These are phyloP conservation scores for Talaromyces thailandensis DNA, from an alignment of 495 filamentous ascomycete species.

Conservation along the genomic window DNA sequence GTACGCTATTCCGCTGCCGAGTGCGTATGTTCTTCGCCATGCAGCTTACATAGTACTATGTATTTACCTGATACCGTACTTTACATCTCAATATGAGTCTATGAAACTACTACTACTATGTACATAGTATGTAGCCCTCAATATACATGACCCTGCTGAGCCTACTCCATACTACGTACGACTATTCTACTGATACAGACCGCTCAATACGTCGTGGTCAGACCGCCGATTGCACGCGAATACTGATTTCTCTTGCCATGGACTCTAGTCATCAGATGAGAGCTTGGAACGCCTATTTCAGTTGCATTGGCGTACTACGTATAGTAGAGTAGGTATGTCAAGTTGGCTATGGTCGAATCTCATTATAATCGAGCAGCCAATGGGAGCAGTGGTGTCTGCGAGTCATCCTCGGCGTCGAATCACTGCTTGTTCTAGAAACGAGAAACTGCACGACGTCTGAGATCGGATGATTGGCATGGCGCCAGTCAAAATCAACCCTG, in stretches of 20 bases:
- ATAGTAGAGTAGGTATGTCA: not conserved
- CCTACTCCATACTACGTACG: no score
- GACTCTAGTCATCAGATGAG: not conserved
- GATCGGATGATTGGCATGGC: not conserved
- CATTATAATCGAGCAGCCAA: not conserved
- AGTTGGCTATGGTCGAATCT: not conserved
- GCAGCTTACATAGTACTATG: no score
- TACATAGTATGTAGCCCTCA: no score
- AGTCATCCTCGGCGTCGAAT: not conserved
- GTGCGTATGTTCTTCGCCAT: not conserved
- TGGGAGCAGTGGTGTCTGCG: not conserved
- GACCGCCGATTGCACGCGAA: not conserved
- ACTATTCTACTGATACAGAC: not conserved
- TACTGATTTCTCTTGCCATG: not conserved
- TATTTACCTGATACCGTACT: not conserved
- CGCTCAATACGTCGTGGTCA: not conserved
- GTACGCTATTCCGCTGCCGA: not conserved
- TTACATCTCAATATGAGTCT: not conserved
- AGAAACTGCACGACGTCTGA: not conserved
- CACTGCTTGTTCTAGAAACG: not conserved
- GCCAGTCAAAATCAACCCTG: not conserved
- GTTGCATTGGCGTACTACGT: no score
- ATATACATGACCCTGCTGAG: not conserved
- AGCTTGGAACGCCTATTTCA: no score
- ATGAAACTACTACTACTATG: no score